Evolutionary conservation across 2,329 filamentous ascomycete genomes (phyloP), one percentile per base, ranked within the genome.

Genomic region (Sordariomycetes sp.): DNA sequence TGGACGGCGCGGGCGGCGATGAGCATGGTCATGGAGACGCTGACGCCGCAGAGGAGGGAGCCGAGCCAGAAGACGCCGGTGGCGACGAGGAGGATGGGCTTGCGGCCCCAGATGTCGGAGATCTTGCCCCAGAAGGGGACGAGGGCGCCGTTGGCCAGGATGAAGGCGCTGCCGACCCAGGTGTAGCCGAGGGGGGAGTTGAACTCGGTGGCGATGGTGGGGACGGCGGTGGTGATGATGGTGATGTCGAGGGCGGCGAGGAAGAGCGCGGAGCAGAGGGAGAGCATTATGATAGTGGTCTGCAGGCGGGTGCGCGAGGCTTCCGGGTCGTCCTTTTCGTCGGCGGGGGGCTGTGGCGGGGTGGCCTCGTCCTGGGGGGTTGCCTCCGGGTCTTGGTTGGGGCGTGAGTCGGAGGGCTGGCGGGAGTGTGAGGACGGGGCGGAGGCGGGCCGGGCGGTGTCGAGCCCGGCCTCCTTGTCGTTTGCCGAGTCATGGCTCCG

Each of bases 81-180:
- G n/a, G 79, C 75, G 14, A 68, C 64, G 50, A 83, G 72, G 53
- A 83, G 69, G 32, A 81, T 70, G 5, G 77, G 78, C 64, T 82
- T 83, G 53, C 81, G 77, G 25, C 81, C 80, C 69, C 79, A 83
- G 58, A 84, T 79, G 62, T 83, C 81, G 50, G 77, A 78, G 53
- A 83, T 65, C 64, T 81, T 81, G 59, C 85, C 86, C 88, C 87
- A 92, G 55, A 86, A 82, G 0, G 87, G 86, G 0, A 82, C 81
- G 1, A 81, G 79, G 68, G 76, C 81, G 1, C 87, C 84, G 66
- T 84, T 86, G 58, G 84, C 86, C 12, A 92, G 80, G 7, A 90
- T 75, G 65, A 88, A 93, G 2, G 87, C 83, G 43, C 81, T 83
- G 16, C 88, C 88, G 61, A 93, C 85, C 89, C 88, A 92, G 56